A percentile compares a stretch with the other conserved stretches of the same genome.
These are phyloP conservation scores for Cystobasidium sp. DNA, from an alignment of 1,284 basidiomycete species.

Conservation along the genomic window DNA sequence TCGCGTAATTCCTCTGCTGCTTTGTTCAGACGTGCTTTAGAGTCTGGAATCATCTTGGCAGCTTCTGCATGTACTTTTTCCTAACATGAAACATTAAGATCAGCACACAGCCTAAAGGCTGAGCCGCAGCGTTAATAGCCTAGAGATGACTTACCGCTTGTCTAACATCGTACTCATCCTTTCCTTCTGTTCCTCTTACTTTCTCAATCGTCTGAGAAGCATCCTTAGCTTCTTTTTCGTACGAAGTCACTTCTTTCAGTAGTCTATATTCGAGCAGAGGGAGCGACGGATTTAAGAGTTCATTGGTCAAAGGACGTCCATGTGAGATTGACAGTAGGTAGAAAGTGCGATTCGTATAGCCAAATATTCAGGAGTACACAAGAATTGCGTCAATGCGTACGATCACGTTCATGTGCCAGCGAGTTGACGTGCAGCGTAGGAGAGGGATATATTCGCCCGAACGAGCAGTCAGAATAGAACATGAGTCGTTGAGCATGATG, in stretches of 20 bases:
- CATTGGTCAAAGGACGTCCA: not conserved
- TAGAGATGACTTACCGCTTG: too few species aligned
- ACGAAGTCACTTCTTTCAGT: constrained; percentile 71
- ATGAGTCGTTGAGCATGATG: too few species aligned
- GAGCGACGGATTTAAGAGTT: not conserved
- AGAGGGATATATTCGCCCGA: too few species aligned
- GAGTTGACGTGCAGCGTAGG: too few species aligned
- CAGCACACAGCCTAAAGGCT: too few species aligned
- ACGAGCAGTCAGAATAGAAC: too few species aligned
- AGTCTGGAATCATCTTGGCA: constrained; percentile 76
- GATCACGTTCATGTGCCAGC: too few species aligned
- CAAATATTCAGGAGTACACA: too few species aligned
- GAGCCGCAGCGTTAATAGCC: too few species aligned
- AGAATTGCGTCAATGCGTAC: too few species aligned
- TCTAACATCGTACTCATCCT: constrained; percentile 78
- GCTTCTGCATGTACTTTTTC: constrained; percentile 75
- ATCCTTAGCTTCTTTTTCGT: constrained; percentile 70
- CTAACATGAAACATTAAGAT: constrained; percentile 59
- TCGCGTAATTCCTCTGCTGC: constrained; percentile 69
- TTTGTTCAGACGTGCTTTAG: constrained; percentile 66
- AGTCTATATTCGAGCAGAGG: constrained; percentile 61
- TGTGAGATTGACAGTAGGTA: not conserved
- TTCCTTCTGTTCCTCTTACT: constrained; percentile 64
- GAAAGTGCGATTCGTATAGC: not conserved
- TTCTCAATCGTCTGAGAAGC: constrained; percentile 68